A percentile compares a stretch with the other conserved stretches of the same genome.
Conservation (phyloP, 2,329 filamentous ascomycete species). For the Magnaporthales sp. region DNA sequence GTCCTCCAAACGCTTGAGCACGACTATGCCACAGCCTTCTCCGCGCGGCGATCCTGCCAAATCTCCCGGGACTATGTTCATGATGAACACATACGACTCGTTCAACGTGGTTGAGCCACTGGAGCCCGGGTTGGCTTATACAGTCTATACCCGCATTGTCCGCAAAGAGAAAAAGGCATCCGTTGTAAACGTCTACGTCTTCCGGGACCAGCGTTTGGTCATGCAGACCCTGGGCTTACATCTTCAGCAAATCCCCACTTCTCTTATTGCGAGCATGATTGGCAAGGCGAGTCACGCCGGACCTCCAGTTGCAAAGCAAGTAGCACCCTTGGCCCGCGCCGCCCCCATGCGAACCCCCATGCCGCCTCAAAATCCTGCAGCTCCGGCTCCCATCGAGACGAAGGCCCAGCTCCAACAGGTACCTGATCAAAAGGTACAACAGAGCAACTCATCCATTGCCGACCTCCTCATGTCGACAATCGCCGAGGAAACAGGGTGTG, state of each 20-base stretch:
- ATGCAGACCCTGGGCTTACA: neutral
- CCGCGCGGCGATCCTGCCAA: constrained; percentile 28
- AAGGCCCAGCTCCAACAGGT: neutral
- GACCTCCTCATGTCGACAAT: neutral
- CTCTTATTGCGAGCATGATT: neutral
- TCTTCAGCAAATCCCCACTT: neutral
- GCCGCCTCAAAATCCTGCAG: no score
- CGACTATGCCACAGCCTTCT: constrained; percentile 45
- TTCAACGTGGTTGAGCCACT: neutral
- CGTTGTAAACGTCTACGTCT: neutral
- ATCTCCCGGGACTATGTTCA: neutral
- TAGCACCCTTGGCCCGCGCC: no score
- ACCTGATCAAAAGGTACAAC: neutral
- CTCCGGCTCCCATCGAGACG: no score
- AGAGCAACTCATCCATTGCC: neutral
- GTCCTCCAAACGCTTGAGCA: constrained; percentile 47
- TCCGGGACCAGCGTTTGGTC: neutral
- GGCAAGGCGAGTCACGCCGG: neutral
- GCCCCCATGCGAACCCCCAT: no score
- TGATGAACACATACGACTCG: neutral
- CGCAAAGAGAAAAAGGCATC: neutral
- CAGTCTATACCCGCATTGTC: neutral
- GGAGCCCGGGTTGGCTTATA: neutral
- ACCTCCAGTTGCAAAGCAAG: neutral
- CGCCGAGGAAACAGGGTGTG: neutral